phyloP scores from a whole-genome alignment of 225 moss, liverwort and hornwort species.

The Takakia lepidozioides region DNA sequence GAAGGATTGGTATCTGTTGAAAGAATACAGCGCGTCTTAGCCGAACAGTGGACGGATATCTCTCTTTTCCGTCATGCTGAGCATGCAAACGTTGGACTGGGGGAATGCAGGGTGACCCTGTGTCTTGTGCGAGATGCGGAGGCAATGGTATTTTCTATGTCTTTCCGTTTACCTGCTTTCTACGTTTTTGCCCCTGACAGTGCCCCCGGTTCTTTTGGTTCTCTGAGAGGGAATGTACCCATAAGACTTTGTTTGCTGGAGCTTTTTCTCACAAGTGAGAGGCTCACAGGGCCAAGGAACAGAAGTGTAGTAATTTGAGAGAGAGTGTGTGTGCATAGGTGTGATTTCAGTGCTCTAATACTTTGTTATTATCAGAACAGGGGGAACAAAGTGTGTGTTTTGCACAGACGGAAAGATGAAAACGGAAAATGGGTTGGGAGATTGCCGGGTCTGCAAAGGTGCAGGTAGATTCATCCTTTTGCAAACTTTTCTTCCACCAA shows the following conservation, averaged over 20 bases:
- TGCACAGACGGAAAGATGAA: slow-evolving; percentile 89
- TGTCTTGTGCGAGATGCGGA: slow-evolving; percentile 76
- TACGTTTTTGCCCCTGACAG: too few species aligned
- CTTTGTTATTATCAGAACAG: slow-evolving; percentile 27
- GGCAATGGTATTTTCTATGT: slow-evolving; percentile 62
- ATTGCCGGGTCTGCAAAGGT: slow-evolving; percentile 94
- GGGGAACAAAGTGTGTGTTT: slow-evolving; percentile 89
- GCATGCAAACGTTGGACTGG: not conserved
- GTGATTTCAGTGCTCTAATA: not conserved
- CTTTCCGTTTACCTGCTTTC: too few species aligned
- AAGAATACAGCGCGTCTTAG: too few species aligned
- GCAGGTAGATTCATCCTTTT: too few species aligned
- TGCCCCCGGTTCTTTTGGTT: not conserved
- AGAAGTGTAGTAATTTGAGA: not conserved
- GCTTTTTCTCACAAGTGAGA: slow-evolving; percentile 6
- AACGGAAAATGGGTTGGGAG: slow-evolving; percentile 49
- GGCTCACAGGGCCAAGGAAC: not conserved
- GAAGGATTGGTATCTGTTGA: too few species aligned
- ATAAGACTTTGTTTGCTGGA: slow-evolving; percentile 2
- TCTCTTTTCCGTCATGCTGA: not conserved
- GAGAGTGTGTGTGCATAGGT: not conserved
- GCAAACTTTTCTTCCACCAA: too few species aligned
- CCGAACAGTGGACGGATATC: not conserved
- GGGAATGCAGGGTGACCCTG: slow-evolving; percentile 87
- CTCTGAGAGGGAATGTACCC: not conserved